Conservation (phyloP, 495 filamentous ascomycete genomes). For the Penicillium cosmopolitanum region DNA sequence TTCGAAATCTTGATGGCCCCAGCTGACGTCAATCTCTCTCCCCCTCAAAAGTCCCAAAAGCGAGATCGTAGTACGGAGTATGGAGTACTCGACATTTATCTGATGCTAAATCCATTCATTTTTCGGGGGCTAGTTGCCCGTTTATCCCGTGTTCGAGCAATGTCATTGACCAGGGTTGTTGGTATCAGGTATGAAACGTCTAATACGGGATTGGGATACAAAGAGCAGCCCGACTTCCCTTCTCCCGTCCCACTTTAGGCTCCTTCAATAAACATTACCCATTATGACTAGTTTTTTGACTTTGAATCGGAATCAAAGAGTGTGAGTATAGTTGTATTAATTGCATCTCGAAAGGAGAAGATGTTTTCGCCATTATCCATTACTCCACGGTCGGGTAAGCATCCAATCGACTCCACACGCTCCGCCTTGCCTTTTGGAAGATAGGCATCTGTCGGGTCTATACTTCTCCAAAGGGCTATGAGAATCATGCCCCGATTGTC, state of each 20-base stretch:
- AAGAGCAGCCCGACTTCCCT: not conserved
- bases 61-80: no score
- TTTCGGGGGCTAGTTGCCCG: not conserved
- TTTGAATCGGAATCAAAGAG: not conserved
- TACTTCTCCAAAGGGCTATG: no score
- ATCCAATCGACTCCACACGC: not conserved
- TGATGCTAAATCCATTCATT: not conserved
- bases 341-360: no score
- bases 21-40: not conserved
- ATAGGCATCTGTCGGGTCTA: not conserved
- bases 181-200: conserved; percentile 5
- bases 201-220: not conserved
- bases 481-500: no score
- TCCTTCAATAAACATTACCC: not conserved
- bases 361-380: no score
- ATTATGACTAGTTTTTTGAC: not conserved
- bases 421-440: not conserved
- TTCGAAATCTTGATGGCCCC: not conserved
- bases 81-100: not conserved
- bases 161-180: not conserved
- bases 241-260: conserved; percentile 1
- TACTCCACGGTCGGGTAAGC: no score
- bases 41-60: not conserved
- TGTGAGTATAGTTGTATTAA: no score
- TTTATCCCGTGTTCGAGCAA: not conserved